Evolutionary conservation across 441 rosid genomes (phyloP), one percentile per base, ranked within the genome.

Genomic region (Erodium moschatum): DNA sequence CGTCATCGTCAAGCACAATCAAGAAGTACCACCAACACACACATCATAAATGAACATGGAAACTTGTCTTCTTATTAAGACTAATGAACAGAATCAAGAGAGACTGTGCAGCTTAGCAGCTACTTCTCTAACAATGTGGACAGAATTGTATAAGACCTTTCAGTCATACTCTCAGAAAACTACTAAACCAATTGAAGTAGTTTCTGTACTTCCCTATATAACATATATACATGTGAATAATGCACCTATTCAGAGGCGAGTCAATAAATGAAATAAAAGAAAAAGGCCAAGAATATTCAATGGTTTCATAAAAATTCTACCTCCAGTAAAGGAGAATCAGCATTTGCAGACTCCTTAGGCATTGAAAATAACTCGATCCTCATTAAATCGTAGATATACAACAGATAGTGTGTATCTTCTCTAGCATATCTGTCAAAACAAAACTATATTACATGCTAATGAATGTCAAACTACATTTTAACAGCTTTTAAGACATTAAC

Each of bases 341-440:
- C 76, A 64, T 68, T 74, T 72, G 80, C 92, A 69, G 69, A 64
- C 68, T 79, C 83, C 67, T 70, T 78, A 42, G 87, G 75, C 80
- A 76, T 68, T 48, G 81, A 74, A 35, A 73, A 68, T 80, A 89
- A 77, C 66, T 75, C 67, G 67, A 56, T 68, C 69, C 80, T 86
- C 97, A 93, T 91, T 69, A 80, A 7, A 73, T 93, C 96, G 78
- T 78, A 88, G 29, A 91, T 87, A 76, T 86, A 81, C 81, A 93
- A 76, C 73, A 91, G 82, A 79, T 86, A 93, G 82, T 93, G 97
- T 19, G 98, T 93, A 80, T 90, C 98, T 79, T 91, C 97, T 81
- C 97, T 85, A 60, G 89, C 38, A 3, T 33, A 33, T 33, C 38
- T 33, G 38, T 33, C 38, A 33, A 33, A 33, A 75, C 67, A 44